These are phyloP conservation scores for Ganoderma lingzhi DNA, from an alignment of 1,284 basidiomycete genomes.

Conservation along the genomic window DNA sequence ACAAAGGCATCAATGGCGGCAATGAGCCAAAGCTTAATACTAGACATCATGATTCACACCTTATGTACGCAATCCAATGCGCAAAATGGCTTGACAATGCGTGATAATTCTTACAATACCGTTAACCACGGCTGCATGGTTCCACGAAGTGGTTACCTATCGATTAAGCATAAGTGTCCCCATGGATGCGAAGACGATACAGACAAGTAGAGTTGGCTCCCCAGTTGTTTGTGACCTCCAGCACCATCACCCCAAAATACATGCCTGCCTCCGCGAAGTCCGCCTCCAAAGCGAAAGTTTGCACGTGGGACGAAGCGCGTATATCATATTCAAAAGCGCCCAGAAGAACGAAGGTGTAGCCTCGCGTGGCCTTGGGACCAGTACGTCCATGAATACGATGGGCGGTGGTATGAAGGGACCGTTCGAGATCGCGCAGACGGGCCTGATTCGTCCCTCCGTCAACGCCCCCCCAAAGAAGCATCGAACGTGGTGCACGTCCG, in stretches of 20 bases:
- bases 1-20: no score
- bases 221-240: neutral
- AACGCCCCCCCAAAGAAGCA: neutral
- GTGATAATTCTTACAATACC: no score
- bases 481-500: neutral
- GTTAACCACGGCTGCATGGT: no score
- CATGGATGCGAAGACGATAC: neutral
- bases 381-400: neutral
- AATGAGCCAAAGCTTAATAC: no score
- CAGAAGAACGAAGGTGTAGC: no score
- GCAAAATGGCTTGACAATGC: no score
- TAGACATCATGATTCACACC: no score
- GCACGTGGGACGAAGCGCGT: neutral
- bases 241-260: neutral
- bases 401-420: neutral
- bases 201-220: neutral
- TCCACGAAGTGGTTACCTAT: neutral
- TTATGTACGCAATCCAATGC: no score
- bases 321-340: neutral
- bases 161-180: neutral
- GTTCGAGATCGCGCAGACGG: neutral
- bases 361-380: neutral
- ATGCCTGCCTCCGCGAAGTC: neutral
- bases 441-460: neutral
- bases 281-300: neutral